Conservation (phyloP, 1,284 basidiomycete genomes). For the Pterula multifida region DNA sequence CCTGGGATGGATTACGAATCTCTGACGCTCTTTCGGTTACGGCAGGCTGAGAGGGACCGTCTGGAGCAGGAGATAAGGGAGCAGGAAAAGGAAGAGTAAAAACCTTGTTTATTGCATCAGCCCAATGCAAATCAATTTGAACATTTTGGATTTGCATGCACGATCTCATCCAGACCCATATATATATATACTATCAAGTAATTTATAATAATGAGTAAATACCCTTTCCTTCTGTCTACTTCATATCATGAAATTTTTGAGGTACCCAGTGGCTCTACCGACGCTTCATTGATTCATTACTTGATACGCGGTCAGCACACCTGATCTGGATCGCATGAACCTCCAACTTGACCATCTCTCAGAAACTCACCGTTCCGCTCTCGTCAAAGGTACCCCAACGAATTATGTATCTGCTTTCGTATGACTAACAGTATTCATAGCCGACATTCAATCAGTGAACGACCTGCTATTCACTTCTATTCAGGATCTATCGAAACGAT, state of each 20-base stretch:
- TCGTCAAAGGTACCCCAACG: not conserved
- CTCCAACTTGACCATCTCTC: not conserved
- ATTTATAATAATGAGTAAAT: no score
- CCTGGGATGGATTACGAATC: conserved; percentile 66
- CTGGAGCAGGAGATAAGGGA: conserved; percentile 68
- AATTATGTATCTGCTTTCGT: not conserved
- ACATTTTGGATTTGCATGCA: no score
- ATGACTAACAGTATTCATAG: not conserved
- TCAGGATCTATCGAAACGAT: conserved; percentile 40
- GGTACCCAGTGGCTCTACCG: no score
- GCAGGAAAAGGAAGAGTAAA: no score
- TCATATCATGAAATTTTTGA: no score
- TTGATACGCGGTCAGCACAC: not conserved
- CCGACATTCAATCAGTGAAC: conserved; percentile 18
- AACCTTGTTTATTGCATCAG: no score
- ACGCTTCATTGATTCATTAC: no score
- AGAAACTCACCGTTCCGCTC: not conserved
- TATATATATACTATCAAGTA: no score
- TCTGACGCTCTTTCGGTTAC: conserved; percentile 67
- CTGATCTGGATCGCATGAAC: no score
- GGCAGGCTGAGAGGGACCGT: conserved; percentile 68
- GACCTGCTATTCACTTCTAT: conserved; percentile 38
- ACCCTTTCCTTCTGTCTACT: no score
- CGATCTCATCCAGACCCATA: no score
- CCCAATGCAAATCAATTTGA: no score